These are phyloP conservation scores for Albugo candida DNA, from an alignment of 352 stramenopile species.

Conservation along the genomic window DNA sequence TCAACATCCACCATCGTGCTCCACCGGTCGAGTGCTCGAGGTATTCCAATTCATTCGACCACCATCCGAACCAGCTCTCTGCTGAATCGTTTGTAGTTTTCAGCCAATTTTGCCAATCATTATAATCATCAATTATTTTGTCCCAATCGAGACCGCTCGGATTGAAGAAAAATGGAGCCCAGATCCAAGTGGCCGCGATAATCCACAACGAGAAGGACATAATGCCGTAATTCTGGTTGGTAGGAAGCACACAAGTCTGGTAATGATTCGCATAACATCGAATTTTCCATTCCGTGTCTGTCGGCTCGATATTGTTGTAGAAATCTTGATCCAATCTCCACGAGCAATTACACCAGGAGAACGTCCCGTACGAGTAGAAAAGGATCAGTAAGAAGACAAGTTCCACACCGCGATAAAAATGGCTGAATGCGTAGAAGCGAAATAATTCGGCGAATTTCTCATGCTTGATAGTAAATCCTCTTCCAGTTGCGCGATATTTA, in stretches of 20 bases:
- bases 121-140: constrained; percentile 89
- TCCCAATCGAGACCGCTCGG: constrained; percentile 95
- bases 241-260: constrained; percentile 82
- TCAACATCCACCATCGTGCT: constrained; percentile 37
- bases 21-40: constrained; percentile 53
- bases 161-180: constrained; percentile 88
- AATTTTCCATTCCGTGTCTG: constrained; percentile 49
- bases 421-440: constrained; percentile 94
- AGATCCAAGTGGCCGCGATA: constrained; percentile 80
- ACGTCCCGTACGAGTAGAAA: constrained; percentile 83
- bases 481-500: constrained; percentile 94
- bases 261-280: constrained; percentile 69
- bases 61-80: constrained; percentile 78
- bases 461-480: constrained; percentile 98
- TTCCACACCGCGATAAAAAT: constrained; percentile 96
- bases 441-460: constrained; percentile 94
- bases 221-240: constrained; percentile 94
- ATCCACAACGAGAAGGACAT: constrained; percentile 94
- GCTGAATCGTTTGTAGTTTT: constrained; percentile 67
- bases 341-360: constrained; percentile 83
- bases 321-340: constrained; percentile 49
- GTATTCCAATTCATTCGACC: constrained; percentile 64
- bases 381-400: constrained; percentile 67
- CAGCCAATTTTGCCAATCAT: constrained; percentile 90
- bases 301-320: constrained; percentile 57